Evolutionary conservation across 495 filamentous ascomycete species (phyloP), one percentile per base, ranked within the genome.

Genomic region (Ramalina peruviana): DNA sequence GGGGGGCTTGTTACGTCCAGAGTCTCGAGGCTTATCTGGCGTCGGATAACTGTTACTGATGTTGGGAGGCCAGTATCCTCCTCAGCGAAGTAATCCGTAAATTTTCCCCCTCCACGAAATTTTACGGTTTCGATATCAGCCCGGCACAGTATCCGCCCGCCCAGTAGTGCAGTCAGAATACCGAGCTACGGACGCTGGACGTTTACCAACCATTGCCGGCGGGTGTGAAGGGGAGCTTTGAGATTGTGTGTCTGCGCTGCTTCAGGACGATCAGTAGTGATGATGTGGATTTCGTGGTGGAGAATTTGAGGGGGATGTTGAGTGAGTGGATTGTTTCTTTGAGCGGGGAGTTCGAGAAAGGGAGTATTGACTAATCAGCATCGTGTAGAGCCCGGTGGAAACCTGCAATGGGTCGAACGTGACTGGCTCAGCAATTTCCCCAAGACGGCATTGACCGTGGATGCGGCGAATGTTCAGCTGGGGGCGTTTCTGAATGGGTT

Each of bases 401-500:
- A 49, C 30, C 9, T 53, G 15, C 51, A 53, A 30, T 53, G 51
- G 51, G 51, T 49, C 10, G 51, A 53, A 15, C 17, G 44, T 16
- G 51, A 53, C 30, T 53, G 43, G 43, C 25, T 53, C 11, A 48
- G 44, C 9, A 53, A 53, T 19, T 49, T 53, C 26, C 51, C 51
- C 7, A 37, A 30, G 12, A 25, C 16, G 6, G 26, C 51, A 12
- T 48, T 26, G 2, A 10, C 17, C 3, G 30, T 5, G 9, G 51
- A 53, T 27, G 51, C 38, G 10, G 38, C 45, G 2, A 41, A 53
- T 19, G 41, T 40, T 16, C 51, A 53, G 36, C 20, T 53, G 6
- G 48, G 38, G 25, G 43, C 44, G n/a, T 53, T 38, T 3, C 20
- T 50, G 12, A 44, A 39, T 6, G 17, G 36, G 12, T n/a, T 20